These are phyloP conservation scores for Chamaecyparis obtusa DNA, from an alignment of 75 land plant genomes.

Conservation along the genomic window DNA sequence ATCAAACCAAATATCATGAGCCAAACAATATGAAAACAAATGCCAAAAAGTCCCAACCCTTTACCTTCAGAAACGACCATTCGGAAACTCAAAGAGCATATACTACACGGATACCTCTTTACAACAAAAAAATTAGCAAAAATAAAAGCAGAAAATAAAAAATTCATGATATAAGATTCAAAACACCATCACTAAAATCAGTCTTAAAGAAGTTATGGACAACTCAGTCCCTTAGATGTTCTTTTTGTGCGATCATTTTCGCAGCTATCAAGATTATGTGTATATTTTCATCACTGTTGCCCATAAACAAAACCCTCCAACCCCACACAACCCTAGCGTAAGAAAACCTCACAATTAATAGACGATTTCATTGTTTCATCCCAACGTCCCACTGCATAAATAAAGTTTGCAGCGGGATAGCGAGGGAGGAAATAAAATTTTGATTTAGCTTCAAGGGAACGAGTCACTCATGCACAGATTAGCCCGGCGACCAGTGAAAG, in stretches of 20 bases:
- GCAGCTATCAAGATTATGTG: not conserved
- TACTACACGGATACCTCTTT: too few species aligned
- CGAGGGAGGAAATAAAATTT: not conserved
- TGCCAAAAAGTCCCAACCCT: too few species aligned
- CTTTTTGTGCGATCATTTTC: not conserved
- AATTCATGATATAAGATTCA: too few species aligned
- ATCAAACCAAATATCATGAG: too few species aligned
- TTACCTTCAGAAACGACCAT: too few species aligned
- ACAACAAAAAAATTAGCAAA: too few species aligned
- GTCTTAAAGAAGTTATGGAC: not conserved
- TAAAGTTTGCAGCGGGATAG: not conserved
- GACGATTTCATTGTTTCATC: not conserved
- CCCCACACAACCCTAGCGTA: too few species aligned
- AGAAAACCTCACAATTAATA: too few species aligned
- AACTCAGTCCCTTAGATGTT: not conserved
- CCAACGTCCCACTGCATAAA: not conserved
- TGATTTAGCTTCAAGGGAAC: not conserved
- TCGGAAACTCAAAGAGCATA: too few species aligned
- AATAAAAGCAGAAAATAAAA: too few species aligned
- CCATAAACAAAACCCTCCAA: not conserved
- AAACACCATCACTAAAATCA: too few species aligned
- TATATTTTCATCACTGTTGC: not conserved
- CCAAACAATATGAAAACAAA: too few species aligned
- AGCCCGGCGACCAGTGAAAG: not conserved
- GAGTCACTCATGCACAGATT: not conserved